Evolutionary conservation across 163 green algal genomes (phyloP), one percentile per base, ranked within the genome.

Genomic region (Volvox carteri): DNA sequence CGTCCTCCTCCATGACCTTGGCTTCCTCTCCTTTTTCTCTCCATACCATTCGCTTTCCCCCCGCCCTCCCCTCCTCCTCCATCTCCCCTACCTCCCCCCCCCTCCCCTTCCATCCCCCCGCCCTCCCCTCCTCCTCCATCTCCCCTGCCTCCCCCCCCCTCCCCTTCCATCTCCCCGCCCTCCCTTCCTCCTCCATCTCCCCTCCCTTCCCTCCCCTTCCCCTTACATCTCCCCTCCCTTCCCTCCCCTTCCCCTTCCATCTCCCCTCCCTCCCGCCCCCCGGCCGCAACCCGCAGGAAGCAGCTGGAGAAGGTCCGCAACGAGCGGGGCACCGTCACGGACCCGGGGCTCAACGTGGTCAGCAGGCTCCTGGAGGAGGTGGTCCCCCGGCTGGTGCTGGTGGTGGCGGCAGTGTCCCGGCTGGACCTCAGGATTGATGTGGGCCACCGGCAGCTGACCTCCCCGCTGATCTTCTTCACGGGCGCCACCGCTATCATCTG

Each of bases 271-370:
- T n/a, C n/a, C n/a, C n/a, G n/a, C n/a, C n/a, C n/a, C n/a, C n/a
- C n/a, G n/a, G n/a, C n/a, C n/a, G n/a, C n/a, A n/a, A n/a, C 52
- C 4, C 50, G 21, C 78, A 86, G 78, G 58, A 86, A 86, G 78
- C 79, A 86, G 41, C 79, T 86, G 28, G 79, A 78, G 62, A 70
- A 78, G 48, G 44, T 78, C 37, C 79, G 79, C 58, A 78, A 86
- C 79, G 79, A 86, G 60, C 79, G 41, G 25, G 79, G 60, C n/a
- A 41, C 79, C 14, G 62, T 67, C 42, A 85, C 78, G n/a, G 78
- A 85, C 54, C 18, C 39, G 16, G 8, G 56, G 54, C 78, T 85
- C 0, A 75, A 54, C 21, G 56, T 74, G 37, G 4, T 70, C 0
- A 39, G 6, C 14, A 23, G 78, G 56, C 52, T 85, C 54, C 0